Evolutionary conservation across 768 basidiomycete species (phyloP).

Genomic region (Dacryopinax primogenitus): DNA sequence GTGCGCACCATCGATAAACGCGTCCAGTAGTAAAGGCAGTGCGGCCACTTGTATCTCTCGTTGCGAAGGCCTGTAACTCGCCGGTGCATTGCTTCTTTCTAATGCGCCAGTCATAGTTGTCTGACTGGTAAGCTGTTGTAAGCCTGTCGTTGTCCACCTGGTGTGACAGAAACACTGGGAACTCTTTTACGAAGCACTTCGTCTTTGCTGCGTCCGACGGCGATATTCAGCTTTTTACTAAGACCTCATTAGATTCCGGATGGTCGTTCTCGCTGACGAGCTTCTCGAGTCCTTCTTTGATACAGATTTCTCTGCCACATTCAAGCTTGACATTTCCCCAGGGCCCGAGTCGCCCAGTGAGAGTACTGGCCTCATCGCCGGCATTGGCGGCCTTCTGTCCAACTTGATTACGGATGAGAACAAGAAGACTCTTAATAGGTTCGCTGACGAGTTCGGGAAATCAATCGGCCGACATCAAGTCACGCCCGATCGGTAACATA

Average conservation of each 20-base stretch:
- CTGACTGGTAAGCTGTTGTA: no score
- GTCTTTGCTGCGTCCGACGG: no score
- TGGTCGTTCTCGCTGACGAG: constrained; percentile 96
- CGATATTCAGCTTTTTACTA: no score
- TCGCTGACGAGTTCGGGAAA: constrained; percentile 89
- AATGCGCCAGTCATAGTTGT: no score
- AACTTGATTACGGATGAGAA: constrained; percentile 83
- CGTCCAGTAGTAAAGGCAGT: constrained; percentile 74
- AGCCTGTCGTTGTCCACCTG: no score
- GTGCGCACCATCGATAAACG: constrained; percentile 61
- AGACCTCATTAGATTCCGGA: constrained; percentile 94
- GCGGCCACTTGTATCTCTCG: constrained; percentile 27
- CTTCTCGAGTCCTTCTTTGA: constrained; percentile 95
- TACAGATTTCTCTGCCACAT: constrained; percentile 76
- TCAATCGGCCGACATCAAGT: constrained; percentile 89
- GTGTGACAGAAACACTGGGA: no score
- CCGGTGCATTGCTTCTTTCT: constrained; percentile 47
- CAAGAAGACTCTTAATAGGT: constrained; percentile 82
- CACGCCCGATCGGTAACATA: no score
- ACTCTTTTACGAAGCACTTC: no score
- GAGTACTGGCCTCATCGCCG: constrained; percentile 34
- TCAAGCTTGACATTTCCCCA: constrained; percentile 54
- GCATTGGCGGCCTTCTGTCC: constrained; percentile 72
- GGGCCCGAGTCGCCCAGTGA: constrained; percentile 45
- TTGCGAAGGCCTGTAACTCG: constrained; percentile 48